Percentiles rank a stretch among this genome's conserved stretches.
Evolutionary conservation across 768 basidiomycete species (phyloP).

Genomic region (Tulasnella sp.): DNA sequence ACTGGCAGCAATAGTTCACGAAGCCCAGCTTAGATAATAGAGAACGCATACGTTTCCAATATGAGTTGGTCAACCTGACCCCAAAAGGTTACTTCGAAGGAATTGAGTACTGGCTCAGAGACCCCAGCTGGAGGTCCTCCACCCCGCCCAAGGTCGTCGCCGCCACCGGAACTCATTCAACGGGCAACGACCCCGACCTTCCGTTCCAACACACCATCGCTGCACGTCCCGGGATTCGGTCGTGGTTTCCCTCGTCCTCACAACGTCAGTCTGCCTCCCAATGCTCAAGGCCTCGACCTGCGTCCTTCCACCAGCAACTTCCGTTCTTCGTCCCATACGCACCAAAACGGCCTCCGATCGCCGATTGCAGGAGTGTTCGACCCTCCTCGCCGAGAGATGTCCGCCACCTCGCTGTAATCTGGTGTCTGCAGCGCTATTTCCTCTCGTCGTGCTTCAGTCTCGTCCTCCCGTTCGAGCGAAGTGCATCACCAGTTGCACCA

Average conservation of each 20-base stretch:
- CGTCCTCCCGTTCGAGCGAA: slow-evolving; percentile 46
- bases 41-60: too few species aligned
- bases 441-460: slow-evolving; percentile 77
- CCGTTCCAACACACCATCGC: slow-evolving; percentile 33
- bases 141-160: slow-evolving; percentile 86
- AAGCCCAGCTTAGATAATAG: too few species aligned
- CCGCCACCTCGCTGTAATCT: slow-evolving; percentile 65
- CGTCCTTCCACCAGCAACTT: slow-evolving; percentile 80
- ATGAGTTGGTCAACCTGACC: too few species aligned
- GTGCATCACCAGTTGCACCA: slow-evolving; percentile 32
- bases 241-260: slow-evolving; percentile 47
- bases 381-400: slow-evolving; percentile 45
- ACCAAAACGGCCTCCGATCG: slow-evolving; percentile 34
- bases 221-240: slow-evolving; percentile 18
- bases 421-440: slow-evolving; percentile 53
- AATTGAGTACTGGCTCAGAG: too few species aligned
- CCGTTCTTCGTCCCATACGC: slow-evolving; percentile 63
- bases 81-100: too few species aligned
- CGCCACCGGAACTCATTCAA: slow-evolving; percentile 86
- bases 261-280: slow-evolving; percentile 71
- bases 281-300: slow-evolving; percentile 46
- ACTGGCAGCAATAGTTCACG: too few species aligned
- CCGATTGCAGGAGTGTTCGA: slow-evolving; percentile 21
- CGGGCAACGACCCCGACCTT: slow-evolving; percentile 85
- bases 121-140: slow-evolving; percentile 56